phyloP scores from a whole-genome alignment of 257 asterid genomes.

The Gentiana macrophylla region DNA sequence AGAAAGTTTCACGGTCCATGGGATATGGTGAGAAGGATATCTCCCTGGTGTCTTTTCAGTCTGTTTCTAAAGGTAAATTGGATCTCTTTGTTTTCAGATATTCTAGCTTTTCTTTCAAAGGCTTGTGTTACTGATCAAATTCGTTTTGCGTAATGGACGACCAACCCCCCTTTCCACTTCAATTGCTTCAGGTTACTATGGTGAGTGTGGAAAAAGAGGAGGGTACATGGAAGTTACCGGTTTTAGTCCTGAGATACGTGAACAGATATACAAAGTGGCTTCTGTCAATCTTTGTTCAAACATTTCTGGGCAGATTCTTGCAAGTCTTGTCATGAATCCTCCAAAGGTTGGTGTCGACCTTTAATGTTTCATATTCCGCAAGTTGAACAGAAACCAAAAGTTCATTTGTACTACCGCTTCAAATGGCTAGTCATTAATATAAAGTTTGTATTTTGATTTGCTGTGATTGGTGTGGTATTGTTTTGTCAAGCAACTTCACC shows the following conservation, averaged over 20 bases:
- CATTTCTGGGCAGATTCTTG: constrained; percentile 96
- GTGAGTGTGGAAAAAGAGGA: constrained; percentile 97
- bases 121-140: no score
- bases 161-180: not conserved
- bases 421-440: not conserved
- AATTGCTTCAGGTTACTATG: constrained; percentile 58
- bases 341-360: constrained; percentile 49
- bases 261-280: constrained; percentile 90
- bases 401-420: not conserved
- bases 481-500: no score
- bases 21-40: constrained; percentile 81
- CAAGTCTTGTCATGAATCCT: constrained; percentile 91
- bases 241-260: constrained; percentile 72
- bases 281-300: constrained; percentile 96
- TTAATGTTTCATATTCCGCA: not conserved
- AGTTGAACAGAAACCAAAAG: not conserved
- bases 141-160: no score
- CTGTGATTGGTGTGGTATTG: no score
- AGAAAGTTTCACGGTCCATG: constrained; percentile 73
- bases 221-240: constrained; percentile 98
- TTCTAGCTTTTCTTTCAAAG: not conserved
- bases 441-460: no score
- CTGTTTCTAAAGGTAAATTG: constrained; percentile 77
- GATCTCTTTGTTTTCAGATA: not conserved
- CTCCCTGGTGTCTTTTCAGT: constrained; percentile 79